Base-by-base conservation (phyloP, 139 green algal species). In the Chlorella sp. region DNA sequence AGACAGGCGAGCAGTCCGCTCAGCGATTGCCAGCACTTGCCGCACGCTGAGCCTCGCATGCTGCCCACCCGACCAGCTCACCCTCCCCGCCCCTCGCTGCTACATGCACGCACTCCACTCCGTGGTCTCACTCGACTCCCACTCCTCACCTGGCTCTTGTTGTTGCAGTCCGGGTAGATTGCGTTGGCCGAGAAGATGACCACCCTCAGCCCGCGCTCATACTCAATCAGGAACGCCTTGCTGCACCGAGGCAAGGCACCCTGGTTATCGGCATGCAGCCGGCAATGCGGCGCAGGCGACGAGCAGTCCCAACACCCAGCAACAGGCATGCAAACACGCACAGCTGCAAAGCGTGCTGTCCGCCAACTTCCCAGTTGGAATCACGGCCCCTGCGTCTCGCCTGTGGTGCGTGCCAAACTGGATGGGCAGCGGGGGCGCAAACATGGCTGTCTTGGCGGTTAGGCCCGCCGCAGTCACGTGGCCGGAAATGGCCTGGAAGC, bases 171-270 rank as follows among this genome's bases (percentile, higher is more conserved):
- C 0, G 80, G 65, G 54, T 94, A 91, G 56, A 98, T 91, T 22
- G 96, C 80, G 85, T 98, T 98, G 65, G 95, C 95, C 0, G 95
- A 97, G 83, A 93, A 88, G 9, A 98, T 82, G 19, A 97, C 77
- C 28, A 98, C 89, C 0, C 94, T 83, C 68, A 98, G 44, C 19
- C 95, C 95, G 0, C 26, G 68, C 13, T 72, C 28, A 68, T 91
- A 95, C 56, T 89, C 56, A 14, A 94, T 6, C 0, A 94, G 36
- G 51, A 96, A 94, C 20, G 87, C 87, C 85, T 98, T 98, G 85
- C 80, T 92, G 83, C 73, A 58, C 1, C 7, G 46, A 44, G 24
- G n/a, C 2, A 2, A 65, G 76, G 36, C 8, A 60, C 2, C 40
- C 56, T 58, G 24, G 44, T 3, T 34, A 34, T 13, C 11, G 22